phyloP scores from a whole-genome alignment of 768 basidiomycete species.

The Tephrocybe sp. region DNA sequence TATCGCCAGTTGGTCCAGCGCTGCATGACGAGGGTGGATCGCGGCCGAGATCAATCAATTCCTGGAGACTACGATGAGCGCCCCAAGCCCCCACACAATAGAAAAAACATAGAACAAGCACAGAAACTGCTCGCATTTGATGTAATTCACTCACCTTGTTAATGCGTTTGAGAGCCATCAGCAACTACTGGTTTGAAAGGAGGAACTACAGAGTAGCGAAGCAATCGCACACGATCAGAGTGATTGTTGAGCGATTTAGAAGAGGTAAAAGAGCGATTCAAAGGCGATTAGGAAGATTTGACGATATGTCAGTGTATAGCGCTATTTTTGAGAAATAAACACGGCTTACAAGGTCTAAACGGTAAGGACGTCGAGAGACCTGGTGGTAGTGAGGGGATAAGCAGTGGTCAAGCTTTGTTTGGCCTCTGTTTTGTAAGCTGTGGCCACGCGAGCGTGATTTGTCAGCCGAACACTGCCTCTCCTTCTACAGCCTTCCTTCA shows the following conservation, averaged over 20 bases:
- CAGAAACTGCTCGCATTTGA: constrained; percentile 6
- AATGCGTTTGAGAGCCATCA: constrained; percentile 98
- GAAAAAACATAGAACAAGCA: constrained; percentile 11
- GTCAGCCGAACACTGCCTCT: constrained; percentile 31
- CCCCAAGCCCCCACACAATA: constrained; percentile 13
- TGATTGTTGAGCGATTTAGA: constrained; percentile 22
- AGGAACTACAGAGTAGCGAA: constrained; percentile 29
- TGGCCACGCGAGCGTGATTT: constrained; percentile 32
- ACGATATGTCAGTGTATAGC: constrained; percentile 16
- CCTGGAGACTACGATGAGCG: constrained; percentile 49
- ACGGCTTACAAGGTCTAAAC: constrained; percentile 33
- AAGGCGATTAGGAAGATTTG: constrained; percentile 26
- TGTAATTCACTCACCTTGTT: constrained; percentile 71
- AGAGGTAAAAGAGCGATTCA: constrained; percentile 28
- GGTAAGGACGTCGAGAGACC: constrained; percentile 25
- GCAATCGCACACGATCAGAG: constrained; percentile 45
- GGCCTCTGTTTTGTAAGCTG: constrained; percentile 44
- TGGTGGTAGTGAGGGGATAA: constrained; percentile 54
- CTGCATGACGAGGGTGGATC: constrained; percentile 99
- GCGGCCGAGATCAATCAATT: constrained; percentile 98
- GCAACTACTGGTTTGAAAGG: constrained; percentile 24
- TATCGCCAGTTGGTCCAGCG: constrained; percentile 95
- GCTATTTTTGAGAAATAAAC: constrained; percentile 4
- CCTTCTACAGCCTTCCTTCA: constrained; percentile 14
- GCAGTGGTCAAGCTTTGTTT: constrained; percentile 39